Evolutionary conservation across 1,284 basidiomycete species (phyloP).

Genomic region (Mycosarcoma mackinlayi): DNA sequence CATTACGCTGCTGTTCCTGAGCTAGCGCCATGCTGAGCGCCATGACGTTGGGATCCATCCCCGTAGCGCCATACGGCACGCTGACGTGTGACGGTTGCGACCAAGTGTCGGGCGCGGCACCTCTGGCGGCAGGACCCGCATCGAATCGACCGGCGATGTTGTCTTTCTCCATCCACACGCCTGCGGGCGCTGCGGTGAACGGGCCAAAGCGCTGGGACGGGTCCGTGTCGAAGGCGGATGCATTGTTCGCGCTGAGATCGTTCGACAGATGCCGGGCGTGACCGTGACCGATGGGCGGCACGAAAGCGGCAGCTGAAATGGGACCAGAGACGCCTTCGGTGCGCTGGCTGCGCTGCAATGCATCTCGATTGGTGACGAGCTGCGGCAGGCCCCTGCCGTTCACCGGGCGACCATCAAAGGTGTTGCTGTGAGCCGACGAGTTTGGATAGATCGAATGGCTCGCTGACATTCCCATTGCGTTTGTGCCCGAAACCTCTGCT

Average conservation of each 20-base stretch:
- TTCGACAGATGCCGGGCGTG: slow-evolving; percentile 40
- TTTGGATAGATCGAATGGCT: slow-evolving; percentile 15
- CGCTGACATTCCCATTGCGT: slow-evolving; percentile 4
- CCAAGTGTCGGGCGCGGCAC: slow-evolving; percentile 16
- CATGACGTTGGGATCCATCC: slow-evolving; percentile 42
- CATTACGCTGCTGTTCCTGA: slow-evolving; percentile 56
- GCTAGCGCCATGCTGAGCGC: slow-evolving; percentile 55
- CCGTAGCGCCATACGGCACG: slow-evolving; percentile 4
- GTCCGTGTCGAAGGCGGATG: slow-evolving; percentile 16
- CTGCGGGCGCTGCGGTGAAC: slow-evolving; percentile 39
- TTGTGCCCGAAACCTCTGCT: slow-evolving; percentile 20
- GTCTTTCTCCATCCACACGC: slow-evolving; percentile 44
- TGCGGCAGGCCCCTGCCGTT: slow-evolving; percentile 46
- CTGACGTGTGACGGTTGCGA: slow-evolving; percentile 12
- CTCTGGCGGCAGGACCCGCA: background rate
- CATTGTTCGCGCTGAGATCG: slow-evolving; percentile 11
- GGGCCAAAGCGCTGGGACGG: slow-evolving; percentile 32
- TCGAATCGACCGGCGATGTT: slow-evolving; percentile 24
- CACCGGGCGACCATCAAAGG: slow-evolving; percentile 10
- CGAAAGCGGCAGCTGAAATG: slow-evolving; percentile 46
- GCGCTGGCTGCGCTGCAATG: slow-evolving; percentile 37
- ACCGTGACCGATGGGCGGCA: slow-evolving; percentile 55
- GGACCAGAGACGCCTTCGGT: slow-evolving; percentile 20
- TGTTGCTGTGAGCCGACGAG: slow-evolving; percentile 12
- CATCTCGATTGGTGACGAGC: slow-evolving; percentile 59